Evolutionary conservation across 225 moss, liverwort and hornwort species (phyloP).

Genomic region (Bryum argenteum): DNA sequence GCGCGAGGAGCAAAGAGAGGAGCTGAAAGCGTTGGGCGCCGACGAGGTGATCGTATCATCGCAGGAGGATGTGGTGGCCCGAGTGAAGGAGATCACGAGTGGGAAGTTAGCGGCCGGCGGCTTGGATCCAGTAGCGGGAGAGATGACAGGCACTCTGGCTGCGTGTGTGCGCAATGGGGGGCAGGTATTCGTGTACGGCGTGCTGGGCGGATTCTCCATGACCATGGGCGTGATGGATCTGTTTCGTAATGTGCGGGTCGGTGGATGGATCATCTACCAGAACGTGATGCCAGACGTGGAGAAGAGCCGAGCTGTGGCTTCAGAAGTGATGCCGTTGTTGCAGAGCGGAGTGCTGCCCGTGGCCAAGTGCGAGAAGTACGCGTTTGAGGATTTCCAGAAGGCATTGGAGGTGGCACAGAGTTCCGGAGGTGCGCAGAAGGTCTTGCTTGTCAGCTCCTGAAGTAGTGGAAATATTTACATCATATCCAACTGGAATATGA

Average conservation of each 20-base stretch:
- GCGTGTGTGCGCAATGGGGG: neutral
- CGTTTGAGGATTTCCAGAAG: neutral
- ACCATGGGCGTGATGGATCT: neutral
- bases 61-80: neutral
- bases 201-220: neutral
- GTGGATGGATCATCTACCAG: neutral
- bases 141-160: constrained; percentile 16
- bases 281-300: neutral
- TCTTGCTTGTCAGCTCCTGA: constrained; percentile 21
- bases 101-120: constrained; percentile 20
- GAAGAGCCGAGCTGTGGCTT: neutral
- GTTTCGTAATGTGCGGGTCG: constrained; percentile 4
- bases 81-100: constrained; percentile 24
- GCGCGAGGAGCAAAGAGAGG: neutral
- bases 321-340: neutral
- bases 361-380: neutral
- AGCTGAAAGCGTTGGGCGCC: constrained; percentile 15
- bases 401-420: constrained; percentile 21
- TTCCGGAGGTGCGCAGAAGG: neutral
- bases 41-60: constrained; percentile 23
- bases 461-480: neutral
- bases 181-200: neutral
- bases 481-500: no score
- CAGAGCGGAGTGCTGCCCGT: neutral
- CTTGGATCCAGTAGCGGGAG: constrained; percentile 4